Evolutionary conservation across 306 rosid species (phyloP), one percentile per base, ranked within the genome.

Genomic region (Rosa persica): DNA sequence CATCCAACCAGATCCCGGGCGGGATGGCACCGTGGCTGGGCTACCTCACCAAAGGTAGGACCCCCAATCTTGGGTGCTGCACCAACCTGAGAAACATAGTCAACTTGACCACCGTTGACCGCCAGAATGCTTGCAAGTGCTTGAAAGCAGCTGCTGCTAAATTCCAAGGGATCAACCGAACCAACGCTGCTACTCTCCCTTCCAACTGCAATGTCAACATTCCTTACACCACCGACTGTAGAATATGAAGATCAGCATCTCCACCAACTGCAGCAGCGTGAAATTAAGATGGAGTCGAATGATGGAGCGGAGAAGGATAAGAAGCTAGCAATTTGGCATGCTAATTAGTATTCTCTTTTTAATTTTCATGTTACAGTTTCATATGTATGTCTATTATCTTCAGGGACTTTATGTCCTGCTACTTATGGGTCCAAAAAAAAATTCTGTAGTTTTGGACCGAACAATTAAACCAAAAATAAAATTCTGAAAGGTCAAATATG

Each of bases 221-320:
- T 82, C 95, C 92, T 76, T 93, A 89, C 86, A 76, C 36, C 36
- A 30, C 36, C 36, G 2, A 30, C 36, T 30, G 36, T 3, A 30
- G 36, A 30, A 30, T 30, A 30, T 30, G 36, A 30, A 74, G 84
- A 91, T 93, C 84, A 89, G 92, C 87, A 84, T 90, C 36, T 39
- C 48, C 64, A 86, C 87, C 8, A 81, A 91, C 79, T 89, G 98
- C 65, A 34, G 51, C 76, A 70, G 82, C 10, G 72, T 79, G 27
- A 43, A 44, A 2, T 79, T 64, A 79, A n/a, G 43, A 73, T 38
- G 13, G n/a, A 39, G 61, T 49, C 44, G 62, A 46, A 27, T 48
- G 12, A 38, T 36, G 36, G 48, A 36, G 61, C 5, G n/a, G 25
- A 20, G 23, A 12, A n/a, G 61, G n/a, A 19, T 55, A 22, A n/a